Percentiles rank a stretch among this genome's conserved stretches.
Evolutionary conservation across 495 filamentous ascomycete species (phyloP).

Genomic region (Podospora pseudocomata): DNA sequence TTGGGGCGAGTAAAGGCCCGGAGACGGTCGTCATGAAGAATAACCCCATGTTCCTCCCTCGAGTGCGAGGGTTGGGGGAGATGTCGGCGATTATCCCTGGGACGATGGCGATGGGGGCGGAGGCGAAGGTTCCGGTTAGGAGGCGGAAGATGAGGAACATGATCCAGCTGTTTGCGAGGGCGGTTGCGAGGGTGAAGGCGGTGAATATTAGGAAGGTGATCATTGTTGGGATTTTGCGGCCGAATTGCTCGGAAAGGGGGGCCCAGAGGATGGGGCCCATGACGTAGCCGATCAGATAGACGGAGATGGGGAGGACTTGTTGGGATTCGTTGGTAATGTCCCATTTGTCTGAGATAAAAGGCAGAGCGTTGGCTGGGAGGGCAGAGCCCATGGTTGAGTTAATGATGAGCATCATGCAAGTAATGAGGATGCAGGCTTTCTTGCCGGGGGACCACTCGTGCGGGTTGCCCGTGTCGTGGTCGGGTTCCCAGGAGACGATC

Average conservation of each 20-base stretch:
- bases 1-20: conserved; percentile 64
- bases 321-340: conserved; percentile 52
- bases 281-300: conserved; percentile 59
- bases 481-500: conserved; percentile 45
- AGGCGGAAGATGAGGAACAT: conserved; percentile 65
- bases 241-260: conserved; percentile 67
- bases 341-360: conserved; percentile 56
- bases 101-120: conserved; percentile 65
- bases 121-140: conserved; percentile 60
- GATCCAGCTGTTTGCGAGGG: conserved; percentile 64
- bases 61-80: conserved; percentile 48
- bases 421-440: conserved; percentile 55
- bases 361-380: conserved; percentile 60
- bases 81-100: conserved; percentile 75
- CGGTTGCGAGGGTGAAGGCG: conserved; percentile 65
- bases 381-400: conserved; percentile 73
- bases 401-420: conserved; percentile 60
- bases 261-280: conserved; percentile 56
- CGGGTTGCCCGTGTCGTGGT: conserved; percentile 51
- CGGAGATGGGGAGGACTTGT: conserved; percentile 69
- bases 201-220: conserved; percentile 60
- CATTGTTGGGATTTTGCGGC: conserved; percentile 60
- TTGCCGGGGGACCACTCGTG: conserved; percentile 56
- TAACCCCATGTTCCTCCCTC: conserved; percentile 66
- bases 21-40: conserved; percentile 64